Conservation (phyloP, 805 yeast genomes). For the Saturnispora gosingensis region DNA sequence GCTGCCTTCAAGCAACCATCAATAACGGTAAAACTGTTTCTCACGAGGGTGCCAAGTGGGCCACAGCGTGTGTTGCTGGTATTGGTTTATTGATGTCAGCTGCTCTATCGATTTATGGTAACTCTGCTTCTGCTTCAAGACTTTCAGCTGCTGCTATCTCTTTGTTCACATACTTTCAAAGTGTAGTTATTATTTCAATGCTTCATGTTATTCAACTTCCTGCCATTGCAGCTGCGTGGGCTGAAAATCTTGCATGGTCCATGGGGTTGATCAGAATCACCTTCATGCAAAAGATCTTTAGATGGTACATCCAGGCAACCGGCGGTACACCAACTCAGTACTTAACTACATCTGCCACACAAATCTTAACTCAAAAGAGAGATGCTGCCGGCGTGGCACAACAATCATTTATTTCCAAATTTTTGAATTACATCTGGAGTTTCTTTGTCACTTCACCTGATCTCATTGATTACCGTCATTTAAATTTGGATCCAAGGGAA, state of each 20-base stretch:
- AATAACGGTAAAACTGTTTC: slow-evolving; percentile 73
- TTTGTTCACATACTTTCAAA: slow-evolving; percentile 78
- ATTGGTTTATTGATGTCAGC: slow-evolving; percentile 80
- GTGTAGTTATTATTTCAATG: slow-evolving; percentile 78
- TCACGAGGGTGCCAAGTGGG: slow-evolving; percentile 84
- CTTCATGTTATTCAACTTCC: slow-evolving; percentile 79
- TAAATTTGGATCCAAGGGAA: background rate
- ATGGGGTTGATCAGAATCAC: slow-evolving; percentile 74
- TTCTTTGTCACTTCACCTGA: slow-evolving; percentile 16
- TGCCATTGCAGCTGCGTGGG: slow-evolving; percentile 89
- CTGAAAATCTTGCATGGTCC: slow-evolving; percentile 89
- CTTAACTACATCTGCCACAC: slow-evolving; percentile 49
- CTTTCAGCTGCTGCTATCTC: slow-evolving; percentile 81
- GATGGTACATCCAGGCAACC: slow-evolving; percentile 81
- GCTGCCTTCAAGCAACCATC: slow-evolving; percentile 70
- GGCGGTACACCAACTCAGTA: slow-evolving; percentile 78
- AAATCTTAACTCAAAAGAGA: slow-evolving; percentile 63
- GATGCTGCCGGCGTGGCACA: background rate
- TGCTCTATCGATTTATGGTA: slow-evolving; percentile 72
- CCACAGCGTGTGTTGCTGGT: slow-evolving; percentile 85
- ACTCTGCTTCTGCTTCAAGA: slow-evolving; percentile 82
- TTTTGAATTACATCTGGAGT: slow-evolving; percentile 10
- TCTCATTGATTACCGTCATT: background rate
- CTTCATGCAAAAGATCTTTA: slow-evolving; percentile 78
- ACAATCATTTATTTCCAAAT: slow-evolving; percentile 9